Percentiles rank a stretch among this genome's conserved stretches.
Evolutionary conservation across 1,284 basidiomycete genomes (phyloP).

Genomic region (Trichosporon sp.): DNA sequence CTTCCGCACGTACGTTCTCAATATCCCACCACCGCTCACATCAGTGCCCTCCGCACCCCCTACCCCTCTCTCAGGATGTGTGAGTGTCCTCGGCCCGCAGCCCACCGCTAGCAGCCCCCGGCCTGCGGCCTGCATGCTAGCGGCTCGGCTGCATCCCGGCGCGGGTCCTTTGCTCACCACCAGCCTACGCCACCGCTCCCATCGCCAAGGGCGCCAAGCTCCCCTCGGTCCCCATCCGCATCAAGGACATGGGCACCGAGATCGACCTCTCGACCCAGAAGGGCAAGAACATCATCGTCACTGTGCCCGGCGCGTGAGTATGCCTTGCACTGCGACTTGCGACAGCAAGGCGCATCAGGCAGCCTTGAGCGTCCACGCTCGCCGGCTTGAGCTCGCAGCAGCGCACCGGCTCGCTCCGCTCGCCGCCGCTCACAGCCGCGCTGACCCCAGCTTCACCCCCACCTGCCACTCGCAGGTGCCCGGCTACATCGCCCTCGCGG

Average conservation of each 20-base stretch:
- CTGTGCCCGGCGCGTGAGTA: constrained; percentile 47
- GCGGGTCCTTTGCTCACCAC: background rate
- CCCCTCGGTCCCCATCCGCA: constrained; percentile 57
- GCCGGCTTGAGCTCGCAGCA: too few species aligned
- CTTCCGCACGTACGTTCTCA: background rate
- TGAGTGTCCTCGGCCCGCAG: too few species aligned
- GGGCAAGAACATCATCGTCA: constrained; percentile 68
- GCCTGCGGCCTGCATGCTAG: too few species aligned
- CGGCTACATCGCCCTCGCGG: constrained; percentile 60
- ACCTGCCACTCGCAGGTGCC: constrained; percentile 59
- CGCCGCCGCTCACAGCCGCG: background rate
- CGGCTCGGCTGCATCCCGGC: too few species aligned
- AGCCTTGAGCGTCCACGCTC: too few species aligned
- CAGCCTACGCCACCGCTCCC: constrained; percentile 51
- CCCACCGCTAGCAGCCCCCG: too few species aligned
- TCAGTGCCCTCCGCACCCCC: background rate
- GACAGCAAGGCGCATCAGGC: too few species aligned
- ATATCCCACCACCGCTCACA: background rate
- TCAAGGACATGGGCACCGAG: constrained; percentile 55
- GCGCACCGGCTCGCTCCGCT: too few species aligned
- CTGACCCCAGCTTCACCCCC: constrained; percentile 55
- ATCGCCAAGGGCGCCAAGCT: constrained; percentile 53
- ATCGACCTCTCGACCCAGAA: constrained; percentile 55
- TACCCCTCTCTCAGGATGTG: constrained; percentile 1
- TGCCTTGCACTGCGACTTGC: background rate